Evolutionary conservation across 345 rosid genomes (phyloP), one percentile per base, ranked within the genome.

Genomic region (Eucalyptus sp.): DNA sequence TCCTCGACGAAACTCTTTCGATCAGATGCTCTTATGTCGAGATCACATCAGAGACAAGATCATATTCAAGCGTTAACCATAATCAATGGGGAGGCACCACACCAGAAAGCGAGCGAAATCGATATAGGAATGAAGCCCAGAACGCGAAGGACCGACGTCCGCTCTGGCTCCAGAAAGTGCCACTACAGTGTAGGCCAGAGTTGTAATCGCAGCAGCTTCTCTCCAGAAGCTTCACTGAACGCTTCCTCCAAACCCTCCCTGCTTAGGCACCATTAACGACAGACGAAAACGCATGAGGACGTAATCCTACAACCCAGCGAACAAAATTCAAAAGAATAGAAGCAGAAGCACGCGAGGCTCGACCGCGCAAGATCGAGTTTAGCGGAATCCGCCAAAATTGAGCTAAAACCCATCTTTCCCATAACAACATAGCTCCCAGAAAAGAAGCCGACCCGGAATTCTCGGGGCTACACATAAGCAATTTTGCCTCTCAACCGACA

Each of bases 101-200:
- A 94, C 90, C 93, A 92, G 88, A 58, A 93, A 90, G 27, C 54
- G 88, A 41, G 86, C 86, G 85, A 89, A 81, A 86, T 87, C 54
- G 86, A 87, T 90, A 87, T 48, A 54, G 49, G 86, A 49, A 60
- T 18, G 92, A 89, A 86, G 90, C 91, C 91, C 93, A 90, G 95
- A 86, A 91, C 90, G 89, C 89, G 86, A 91, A 91, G 92, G 90
- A 79, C 87, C 88, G 81, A 62, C 51, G 86, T 93, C 94, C 90
- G 93, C 86, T 91, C 95, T 92, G 90, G 95, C 92, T 87, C 71
- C 91, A 89, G 89, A 87, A 91, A 89, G 90, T 51, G 76, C 92
- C 84, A 88, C 91, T 58, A 71, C 84, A 89, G 89, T n/a, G 92
- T 91, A 94, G 95, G 99, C 97, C 98, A 97, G 98, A 96, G 95